Conservation (phyloP, 257 asterid genomes). For the Lycium ferocissimum region DNA sequence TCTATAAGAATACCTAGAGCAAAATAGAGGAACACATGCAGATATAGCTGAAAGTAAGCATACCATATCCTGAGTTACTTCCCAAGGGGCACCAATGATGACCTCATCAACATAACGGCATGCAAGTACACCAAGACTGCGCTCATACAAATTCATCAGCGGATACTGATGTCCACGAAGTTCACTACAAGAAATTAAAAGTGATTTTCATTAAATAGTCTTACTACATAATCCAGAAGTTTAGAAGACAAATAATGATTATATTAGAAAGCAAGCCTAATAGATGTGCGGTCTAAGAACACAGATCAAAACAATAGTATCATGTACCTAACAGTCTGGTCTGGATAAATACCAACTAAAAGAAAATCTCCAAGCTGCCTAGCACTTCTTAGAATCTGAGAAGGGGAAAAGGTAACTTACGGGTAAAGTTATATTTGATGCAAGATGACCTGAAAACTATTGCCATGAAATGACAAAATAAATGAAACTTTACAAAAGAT, state of each 20-base stretch:
- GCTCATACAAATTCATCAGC: conserved; percentile 87
- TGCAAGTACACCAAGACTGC: conserved; percentile 91
- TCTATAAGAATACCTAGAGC: not conserved
- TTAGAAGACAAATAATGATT: not conserved
- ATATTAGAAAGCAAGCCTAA: not conserved
- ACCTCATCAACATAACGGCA: conserved; percentile 97
- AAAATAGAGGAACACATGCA: not conserved
- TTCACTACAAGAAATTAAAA: conserved; percentile 58
- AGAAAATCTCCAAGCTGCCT: conserved; percentile 93
- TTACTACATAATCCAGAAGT: not conserved
- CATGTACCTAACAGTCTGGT: conserved; percentile 77
- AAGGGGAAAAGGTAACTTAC: conserved; percentile 31
- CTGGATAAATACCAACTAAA: conserved; percentile 85
- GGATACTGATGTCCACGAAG: conserved; percentile 79
- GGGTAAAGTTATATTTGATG: not conserved
- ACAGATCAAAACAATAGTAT: not conserved
- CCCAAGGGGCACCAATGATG: conserved; percentile 94
- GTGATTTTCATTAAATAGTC: conserved; percentile 19
- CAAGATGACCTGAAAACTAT: not conserved
- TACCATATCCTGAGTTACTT: conserved; percentile 86
- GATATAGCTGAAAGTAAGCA: conserved; percentile 28
- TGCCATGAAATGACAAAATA: conserved; percentile 27
- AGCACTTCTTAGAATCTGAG: conserved; percentile 86
- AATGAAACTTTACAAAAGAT: conserved; percentile 10
- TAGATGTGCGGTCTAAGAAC: not conserved